Conservation (phyloP, 1,139 yeast genomes). For the Hansenula sp. region DNA sequence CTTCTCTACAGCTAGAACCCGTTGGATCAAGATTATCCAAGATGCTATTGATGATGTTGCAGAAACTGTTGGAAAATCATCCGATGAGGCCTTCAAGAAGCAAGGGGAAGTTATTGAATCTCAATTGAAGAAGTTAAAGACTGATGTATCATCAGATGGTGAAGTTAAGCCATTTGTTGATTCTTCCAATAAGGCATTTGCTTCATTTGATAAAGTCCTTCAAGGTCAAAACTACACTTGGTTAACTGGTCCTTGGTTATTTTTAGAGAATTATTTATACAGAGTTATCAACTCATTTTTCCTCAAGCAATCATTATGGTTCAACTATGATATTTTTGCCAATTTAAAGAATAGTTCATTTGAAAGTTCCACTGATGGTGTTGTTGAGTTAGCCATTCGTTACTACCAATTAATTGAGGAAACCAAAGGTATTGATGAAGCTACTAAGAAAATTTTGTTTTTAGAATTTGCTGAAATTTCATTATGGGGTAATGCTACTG, state of each 20-base stretch:
- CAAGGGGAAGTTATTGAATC: constrained; percentile 28
- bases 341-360: constrained; percentile 70
- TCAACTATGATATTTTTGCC: constrained; percentile 65
- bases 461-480: constrained; percentile 84
- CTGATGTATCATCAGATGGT: constrained; percentile 36
- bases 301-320: constrained; percentile 41
- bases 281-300: constrained; percentile 53
- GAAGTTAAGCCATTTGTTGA: constrained; percentile 39
- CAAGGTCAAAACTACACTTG: constrained; percentile 43
- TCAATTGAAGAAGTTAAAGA: constrained; percentile 37
- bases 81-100: constrained; percentile 18
- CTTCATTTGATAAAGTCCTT: constrained; percentile 46
- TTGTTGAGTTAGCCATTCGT: constrained; percentile 74
- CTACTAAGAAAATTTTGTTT: constrained; percentile 52
- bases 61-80: constrained; percentile 25
- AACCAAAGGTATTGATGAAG: constrained; percentile 33
- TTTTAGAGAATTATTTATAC: constrained; percentile 80
- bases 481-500: constrained; percentile 98
- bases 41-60: constrained; percentile 62
- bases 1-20: constrained; percentile 63
- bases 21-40: constrained; percentile 85
- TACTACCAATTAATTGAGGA: constrained; percentile 46
- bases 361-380: constrained; percentile 70
- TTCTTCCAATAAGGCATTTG: constrained; percentile 39
- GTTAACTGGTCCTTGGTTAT: constrained; percentile 92